Evolutionary conservation across 805 yeast species (phyloP), one percentile per base, ranked within the genome.

Genomic region (Yamadazyma tumulicola): DNA sequence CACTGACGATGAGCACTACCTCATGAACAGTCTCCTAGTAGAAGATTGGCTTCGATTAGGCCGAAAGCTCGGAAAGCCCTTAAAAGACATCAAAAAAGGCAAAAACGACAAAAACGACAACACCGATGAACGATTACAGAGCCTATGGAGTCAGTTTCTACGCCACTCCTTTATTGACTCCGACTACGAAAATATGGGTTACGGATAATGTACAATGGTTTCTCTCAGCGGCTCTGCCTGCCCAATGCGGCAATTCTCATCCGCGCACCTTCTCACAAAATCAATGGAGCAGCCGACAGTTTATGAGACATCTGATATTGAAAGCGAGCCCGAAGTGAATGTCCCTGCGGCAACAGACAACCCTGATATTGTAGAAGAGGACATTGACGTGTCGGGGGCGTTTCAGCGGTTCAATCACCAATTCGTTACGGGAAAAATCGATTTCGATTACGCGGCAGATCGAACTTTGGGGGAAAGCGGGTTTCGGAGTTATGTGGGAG

Each of bases 31-130:
- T 14, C 61, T 84, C 27, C 55, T 81, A 9, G 89, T 80, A 4
- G 59, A 66, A 12, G 81, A 77, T 46, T 85, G 84, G 78, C 47
- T 85, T 15, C 58, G 68, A 18, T 52, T 78, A 14, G 87, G 80
- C 3, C 63, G 78, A 31, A 58, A 60, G 21, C 54, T 82, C 32
- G 80, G 79, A 1, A 54, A 62, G 19, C 72, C 78, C 8, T 43
- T 50, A 10, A 56, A 55, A 37, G 31, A 28, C 12, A 19, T 28
- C 7, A 37, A 41, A 32, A 41, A 40, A 7, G 25, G 29, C 2
- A 31, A 38, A 26, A 38, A 39, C 11, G 14, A 20, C 9, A n/a
- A 34, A 13, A 26, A 35, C 10, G 40, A 31, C 6, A 21, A 46
- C 34, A 9, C 28, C 13, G 19, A 38, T 2, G 40, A 39, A 5